Conservation (phyloP, 2,329 filamentous ascomycete species). For the Colletotrichum sp. region DNA sequence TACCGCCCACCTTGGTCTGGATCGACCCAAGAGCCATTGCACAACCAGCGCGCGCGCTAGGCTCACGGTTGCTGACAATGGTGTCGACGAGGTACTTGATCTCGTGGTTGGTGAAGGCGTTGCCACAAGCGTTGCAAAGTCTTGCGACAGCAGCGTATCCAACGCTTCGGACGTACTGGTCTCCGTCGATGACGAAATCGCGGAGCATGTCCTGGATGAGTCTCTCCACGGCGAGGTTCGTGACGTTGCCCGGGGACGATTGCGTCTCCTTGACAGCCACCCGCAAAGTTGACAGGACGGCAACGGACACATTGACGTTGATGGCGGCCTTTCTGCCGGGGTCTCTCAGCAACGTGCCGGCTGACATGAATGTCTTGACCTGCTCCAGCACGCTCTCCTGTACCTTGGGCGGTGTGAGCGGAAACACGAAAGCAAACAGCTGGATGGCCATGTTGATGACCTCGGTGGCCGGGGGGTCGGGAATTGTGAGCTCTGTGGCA, state of each 20-base stretch:
- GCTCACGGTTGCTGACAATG: conserved; percentile 92
- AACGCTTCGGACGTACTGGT: conserved; percentile 84
- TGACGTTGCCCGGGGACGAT: conserved; percentile 74
- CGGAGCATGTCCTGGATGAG: conserved; percentile 77
- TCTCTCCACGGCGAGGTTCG: conserved; percentile 77
- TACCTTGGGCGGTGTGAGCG: conserved; percentile 86
- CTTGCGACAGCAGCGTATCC: conserved; percentile 86
- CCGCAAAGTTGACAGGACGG: conserved; percentile 79
- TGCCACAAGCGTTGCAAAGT: conserved; percentile 84
- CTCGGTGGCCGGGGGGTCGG: conserved; percentile 87
- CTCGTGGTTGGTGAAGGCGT: conserved; percentile 84
- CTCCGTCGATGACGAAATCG: conserved; percentile 79
- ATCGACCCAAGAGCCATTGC: conserved; percentile 93
- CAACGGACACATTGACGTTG: conserved; percentile 85
- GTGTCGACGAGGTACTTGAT: conserved; percentile 93
- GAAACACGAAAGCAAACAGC: conserved; percentile 89
- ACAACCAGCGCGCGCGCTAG: conserved; percentile 90
- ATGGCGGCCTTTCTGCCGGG: conserved; percentile 89
- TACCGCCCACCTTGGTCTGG: conserved; percentile 93
- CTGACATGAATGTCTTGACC: conserved; percentile 85
- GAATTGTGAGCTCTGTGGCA: conserved; percentile 43
- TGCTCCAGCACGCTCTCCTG: conserved; percentile 97
- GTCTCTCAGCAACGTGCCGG: conserved; percentile 80
- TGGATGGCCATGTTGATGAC: conserved; percentile 95
- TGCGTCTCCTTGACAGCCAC: conserved; percentile 83